phyloP scores from a whole-genome alignment of 345 rosid species.

The Dimocarpus longan region DNA sequence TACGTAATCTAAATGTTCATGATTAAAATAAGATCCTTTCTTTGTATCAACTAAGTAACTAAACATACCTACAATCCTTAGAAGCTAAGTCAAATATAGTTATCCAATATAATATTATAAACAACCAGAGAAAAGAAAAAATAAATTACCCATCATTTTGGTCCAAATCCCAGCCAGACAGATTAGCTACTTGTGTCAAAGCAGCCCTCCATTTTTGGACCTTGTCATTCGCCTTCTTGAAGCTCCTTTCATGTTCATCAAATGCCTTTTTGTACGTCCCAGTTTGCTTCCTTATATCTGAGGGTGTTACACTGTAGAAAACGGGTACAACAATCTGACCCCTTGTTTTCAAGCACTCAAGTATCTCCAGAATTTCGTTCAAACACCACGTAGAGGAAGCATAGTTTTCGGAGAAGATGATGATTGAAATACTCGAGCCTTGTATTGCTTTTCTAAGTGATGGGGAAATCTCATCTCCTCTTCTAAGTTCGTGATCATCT shows the following conservation, averaged over 20 bases:
- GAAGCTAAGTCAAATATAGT: no score
- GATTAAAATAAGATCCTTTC: no score
- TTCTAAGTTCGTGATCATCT: neutral
- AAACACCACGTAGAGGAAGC: conserved; percentile 3
- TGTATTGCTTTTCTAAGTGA: neutral
- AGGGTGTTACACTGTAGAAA: neutral
- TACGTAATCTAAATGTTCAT: no score
- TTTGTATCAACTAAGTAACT: neutral
- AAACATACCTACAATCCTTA: no score
- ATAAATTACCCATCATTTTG: neutral
- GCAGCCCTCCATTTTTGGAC: neutral
- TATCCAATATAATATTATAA: no score
- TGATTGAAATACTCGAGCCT: neutral
- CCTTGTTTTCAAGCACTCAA: neutral
- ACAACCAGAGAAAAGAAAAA: neutral
- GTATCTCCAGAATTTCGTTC: conserved; percentile 3
- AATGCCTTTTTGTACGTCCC: neutral
- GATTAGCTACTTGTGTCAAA: neutral
- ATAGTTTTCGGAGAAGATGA: no score
- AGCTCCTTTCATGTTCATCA: neutral
- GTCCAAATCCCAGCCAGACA: no score
- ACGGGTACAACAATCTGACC: neutral
- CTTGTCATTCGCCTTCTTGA: neutral
- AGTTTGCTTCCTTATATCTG: neutral
- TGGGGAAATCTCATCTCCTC: neutral